Evolutionary conservation across 805 yeast species (phyloP), one percentile per base, ranked within the genome.

Genomic region (Candida xyloterini): DNA sequence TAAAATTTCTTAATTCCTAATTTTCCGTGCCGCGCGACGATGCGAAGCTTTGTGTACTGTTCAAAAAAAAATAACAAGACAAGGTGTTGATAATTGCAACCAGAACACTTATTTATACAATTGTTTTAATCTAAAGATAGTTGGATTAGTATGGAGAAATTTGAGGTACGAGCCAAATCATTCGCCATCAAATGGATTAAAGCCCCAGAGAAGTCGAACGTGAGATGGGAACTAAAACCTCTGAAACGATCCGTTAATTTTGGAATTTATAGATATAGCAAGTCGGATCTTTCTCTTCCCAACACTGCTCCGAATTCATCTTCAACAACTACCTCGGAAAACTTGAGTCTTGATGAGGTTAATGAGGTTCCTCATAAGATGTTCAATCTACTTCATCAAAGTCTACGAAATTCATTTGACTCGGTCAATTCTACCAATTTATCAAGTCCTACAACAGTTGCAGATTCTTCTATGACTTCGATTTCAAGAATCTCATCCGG

Each of bases 121-220:
- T 14, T 14, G 25, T 24, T 8, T 23, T 16, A 15, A 15, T 29
- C 29, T 10, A n/a, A 27, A 5, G 20, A 10, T 21, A 21, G 24
- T 9, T 18, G 11, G 33, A 15, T 18, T 31, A 44, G 20, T 21
- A 86, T 89, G 96, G 98, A 91, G 63, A 81, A 89, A 2, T 74
- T 93, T 34, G 97, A 91, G 62, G 79, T 93, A 16, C 95, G 90
- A 53, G 81, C 95, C 35, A 84, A 87, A 60, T 84, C 93, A 42
- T 91, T 86, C 55, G 78, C 89, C 46, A 85, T 90, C 55, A 87
- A 91, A 52, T 93, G 98, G 98, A 79, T 90, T 39, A 76, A 79
- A 46, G 84, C 85, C 6, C 83, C 85, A 0, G 83, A 78, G 27
- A 74, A 79, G 43, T 74, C 81, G 22, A 60, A 70, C 14, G 74